Base-by-base conservation (phyloP, 2,329 filamentous ascomycete genomes). In the Zelopaecilomyces penicillatus region DNA sequence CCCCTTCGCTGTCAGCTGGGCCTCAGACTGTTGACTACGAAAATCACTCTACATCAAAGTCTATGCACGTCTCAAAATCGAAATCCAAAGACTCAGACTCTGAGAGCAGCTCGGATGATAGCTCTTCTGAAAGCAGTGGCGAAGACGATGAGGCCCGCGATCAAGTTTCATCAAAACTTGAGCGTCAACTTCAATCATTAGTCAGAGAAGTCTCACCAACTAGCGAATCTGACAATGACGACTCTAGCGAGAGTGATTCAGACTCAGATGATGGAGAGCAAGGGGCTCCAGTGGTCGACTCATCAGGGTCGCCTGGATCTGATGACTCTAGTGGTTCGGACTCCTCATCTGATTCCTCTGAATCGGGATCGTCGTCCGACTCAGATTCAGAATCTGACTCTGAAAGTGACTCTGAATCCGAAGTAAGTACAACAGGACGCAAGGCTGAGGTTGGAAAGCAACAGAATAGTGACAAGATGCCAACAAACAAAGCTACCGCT, bases 381-480 rank as follows among this genome's bases (percentile, higher is more conserved):
- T 52, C 59, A 4, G 53, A 57, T 30, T 63, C 63, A 1, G 57
- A 55, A 8, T 60, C 59, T 2, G 59, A 60, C 30, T 57, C 61
- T 0, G 66, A 19, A 19, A 19, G 19, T 19, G 19, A 19, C 19
- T 19, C 19, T 19, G 19, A 19, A 19, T 19, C 19, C 19, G 19
- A 19, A 19, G 19, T 19, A 19, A 19, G 19, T 19, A 19, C 19
- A 19, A 19, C 42, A 11, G 36, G 41, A 26, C 41, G 11, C 48
- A 19, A 19, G 19, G 19, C 3, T 19, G 19, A 19, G 19, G 19
- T 19, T 19, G 19, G 19, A 19, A 19, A 19, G 19, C 19, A 19
- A 19, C 19, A 19, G 19, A 19, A 19, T 19, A 19, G 19, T 19
- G 19, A 19, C 19, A 19, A 19, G 19, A 19, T 19, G 19, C 19